Evolutionary conservation across 1,284 basidiomycete species (phyloP).

Genomic region (Heterobasidion annosum): DNA sequence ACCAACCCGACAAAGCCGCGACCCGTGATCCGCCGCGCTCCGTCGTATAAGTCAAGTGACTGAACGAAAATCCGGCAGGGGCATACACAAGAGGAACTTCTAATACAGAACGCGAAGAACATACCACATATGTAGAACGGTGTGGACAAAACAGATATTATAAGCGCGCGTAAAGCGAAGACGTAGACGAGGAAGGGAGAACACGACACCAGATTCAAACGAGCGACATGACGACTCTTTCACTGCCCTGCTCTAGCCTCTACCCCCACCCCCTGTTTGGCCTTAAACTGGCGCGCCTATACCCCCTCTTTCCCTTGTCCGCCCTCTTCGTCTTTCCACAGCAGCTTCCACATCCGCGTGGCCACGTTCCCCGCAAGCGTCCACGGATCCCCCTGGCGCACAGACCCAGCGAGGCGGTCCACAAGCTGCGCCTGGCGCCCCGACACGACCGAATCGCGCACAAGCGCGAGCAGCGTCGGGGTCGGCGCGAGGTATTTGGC

Average conservation of each 20-base stretch:
- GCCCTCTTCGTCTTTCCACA: conserved; percentile 9
- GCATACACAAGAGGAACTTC: neutral
- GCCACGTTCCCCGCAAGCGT: conserved; percentile 19
- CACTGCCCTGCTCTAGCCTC: neutral
- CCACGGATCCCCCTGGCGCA: conserved; percentile 19
- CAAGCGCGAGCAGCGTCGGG: conserved; percentile 15
- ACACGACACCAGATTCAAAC: neutral
- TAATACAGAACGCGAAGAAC: neutral
- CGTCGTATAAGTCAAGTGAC: too few relatives aligned
- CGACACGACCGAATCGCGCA: conserved; percentile 16
- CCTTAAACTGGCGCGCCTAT: neutral
- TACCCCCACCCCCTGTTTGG: too few relatives aligned
- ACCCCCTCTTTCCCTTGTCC: neutral
- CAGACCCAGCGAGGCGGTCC: conserved; percentile 19
- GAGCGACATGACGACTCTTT: neutral
- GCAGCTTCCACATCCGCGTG: conserved; percentile 17
- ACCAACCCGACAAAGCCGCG: too few relatives aligned
- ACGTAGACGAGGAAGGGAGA: neutral
- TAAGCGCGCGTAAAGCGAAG: neutral
- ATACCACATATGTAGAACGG: neutral
- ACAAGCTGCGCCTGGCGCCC: conserved; percentile 19
- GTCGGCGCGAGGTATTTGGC: conserved; percentile 20
- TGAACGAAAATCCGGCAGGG: neutral
- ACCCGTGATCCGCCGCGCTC: too few relatives aligned
- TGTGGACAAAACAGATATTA: neutral